Percentiles rank a stretch among this genome's conserved stretches.
These are phyloP conservation scores for Allium cepa DNA, from an alignment of 106 monocot genomes.

Conservation along the genomic window DNA sequence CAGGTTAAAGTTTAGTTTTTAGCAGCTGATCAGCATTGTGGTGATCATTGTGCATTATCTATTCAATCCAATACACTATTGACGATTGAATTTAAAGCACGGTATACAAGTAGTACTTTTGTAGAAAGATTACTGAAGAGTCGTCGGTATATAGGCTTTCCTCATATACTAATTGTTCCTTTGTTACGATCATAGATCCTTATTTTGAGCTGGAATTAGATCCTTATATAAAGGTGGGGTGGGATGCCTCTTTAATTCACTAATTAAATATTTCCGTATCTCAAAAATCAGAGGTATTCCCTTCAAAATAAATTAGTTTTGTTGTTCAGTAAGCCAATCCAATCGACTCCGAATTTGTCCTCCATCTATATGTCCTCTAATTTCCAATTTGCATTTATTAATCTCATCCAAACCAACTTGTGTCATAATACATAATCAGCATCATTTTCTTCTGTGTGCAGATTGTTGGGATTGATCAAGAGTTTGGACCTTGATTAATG, in stretches of 20 bases:
- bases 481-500: background rate
- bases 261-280: background rate
- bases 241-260: background rate
- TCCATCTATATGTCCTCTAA: background rate
- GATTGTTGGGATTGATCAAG: background rate
- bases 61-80: background rate
- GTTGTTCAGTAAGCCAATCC: background rate
- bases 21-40: too few species aligned
- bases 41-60: background rate
- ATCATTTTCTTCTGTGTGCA: background rate
- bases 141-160: too few species aligned
- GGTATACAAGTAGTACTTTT: background rate
- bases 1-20: too few species aligned
- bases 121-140: too few species aligned
- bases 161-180: too few species aligned
- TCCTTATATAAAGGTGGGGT: slow-evolving; percentile 1
- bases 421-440: background rate
- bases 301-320: background rate
- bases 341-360: background rate
- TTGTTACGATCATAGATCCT: background rate
- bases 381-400: too few species aligned
- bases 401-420: too few species aligned
- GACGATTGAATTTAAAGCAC: slow-evolving; percentile 1
- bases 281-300: background rate
- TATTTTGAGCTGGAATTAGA: background rate